Evolutionary conservation across 2,329 filamentous ascomycete genomes (phyloP), one percentile per base, ranked within the genome.

Genomic region (Endoconidiophora laricicola): DNA sequence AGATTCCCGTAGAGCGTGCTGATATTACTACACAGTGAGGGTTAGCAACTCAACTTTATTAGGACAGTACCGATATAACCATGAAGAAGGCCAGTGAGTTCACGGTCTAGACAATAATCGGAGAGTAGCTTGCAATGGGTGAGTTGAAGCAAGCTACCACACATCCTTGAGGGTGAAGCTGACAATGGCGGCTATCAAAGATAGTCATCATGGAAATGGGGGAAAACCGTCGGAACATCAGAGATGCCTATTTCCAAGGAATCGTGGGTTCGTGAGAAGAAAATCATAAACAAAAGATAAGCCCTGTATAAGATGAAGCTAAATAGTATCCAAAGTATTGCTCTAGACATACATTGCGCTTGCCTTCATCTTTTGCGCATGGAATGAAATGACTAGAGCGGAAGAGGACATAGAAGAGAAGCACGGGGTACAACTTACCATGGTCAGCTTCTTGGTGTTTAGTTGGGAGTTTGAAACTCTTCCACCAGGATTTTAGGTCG

Each of bases 401-500:
- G 14, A 38, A 10, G 12, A 16, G 16, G 37, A 10, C 10, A 46
- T 23, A 3, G n/a, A 24, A 46, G 20, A 16, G 38, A 40, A 14
- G 14, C 38, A 5, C n/a, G 38, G 38, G 38, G 41, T 39, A 14
- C 12, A 16, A 38, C 39, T 48, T 73, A 79, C 76, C 74, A 60
- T 70, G 66, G 46, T 67, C 58, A 56, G 79, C 75, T 50, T 76
- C 50, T n/a, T 49, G 46, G 36, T 52, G 50, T 22, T 52, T 52
- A 20, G 29, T 33, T 14, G 74, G 70, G 49, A 83, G 76, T 68
- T 91, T 91, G 69, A 98, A 96, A 59, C 81, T 80, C 66, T 87
- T 94, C 91, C 91, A 96, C 91, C 91, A 98, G 54, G 85, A 93
- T 58, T 87, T 83, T 58, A 96, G 71, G 63, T 94, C 87, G 63